These are phyloP conservation scores for Basipetospora sp. DNA, from an alignment of 2,329 filamentous ascomycete species.

Conservation along the genomic window DNA sequence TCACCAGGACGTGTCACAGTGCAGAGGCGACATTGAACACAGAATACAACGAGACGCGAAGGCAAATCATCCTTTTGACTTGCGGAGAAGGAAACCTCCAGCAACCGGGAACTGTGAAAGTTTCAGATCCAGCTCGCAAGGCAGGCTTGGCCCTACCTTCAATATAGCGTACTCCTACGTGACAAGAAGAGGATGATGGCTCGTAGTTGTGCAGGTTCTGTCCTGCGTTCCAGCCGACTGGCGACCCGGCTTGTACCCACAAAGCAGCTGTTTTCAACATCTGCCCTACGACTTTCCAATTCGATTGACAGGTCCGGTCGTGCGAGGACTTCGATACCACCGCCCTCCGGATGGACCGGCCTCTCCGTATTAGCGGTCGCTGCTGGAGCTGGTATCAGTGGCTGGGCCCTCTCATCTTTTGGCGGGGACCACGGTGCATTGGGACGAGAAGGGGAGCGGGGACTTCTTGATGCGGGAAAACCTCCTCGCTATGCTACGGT, in stretches of 20 bases:
- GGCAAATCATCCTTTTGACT: no score
- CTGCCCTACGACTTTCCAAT: neutral
- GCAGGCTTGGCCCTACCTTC: no score
- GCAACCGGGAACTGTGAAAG: no score
- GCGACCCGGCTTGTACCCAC: neutral
- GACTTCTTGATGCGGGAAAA: slow-evolving; percentile 3
- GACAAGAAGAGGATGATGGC: neutral
- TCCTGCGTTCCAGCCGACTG: slow-evolving; percentile 1
- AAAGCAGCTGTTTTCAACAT: slow-evolving; percentile 1
- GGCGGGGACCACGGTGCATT: neutral
- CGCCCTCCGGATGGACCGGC: slow-evolving; percentile 2
- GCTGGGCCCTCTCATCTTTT: slow-evolving; percentile 4
- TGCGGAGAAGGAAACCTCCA: no score
- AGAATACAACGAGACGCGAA: no score
- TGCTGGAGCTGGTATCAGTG: slow-evolving; percentile 1
- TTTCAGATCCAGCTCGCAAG: no score
- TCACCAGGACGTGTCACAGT: no score
- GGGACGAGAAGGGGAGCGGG: neutral
- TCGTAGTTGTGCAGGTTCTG: neutral
- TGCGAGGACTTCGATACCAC: neutral
- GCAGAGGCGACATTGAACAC: no score
- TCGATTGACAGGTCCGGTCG: neutral
- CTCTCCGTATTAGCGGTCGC: slow-evolving; percentile 3
- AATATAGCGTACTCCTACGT: no score
- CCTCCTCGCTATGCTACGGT: slow-evolving; percentile 22